phyloP scores from a whole-genome alignment of 805 yeast genomes.

The Saccharomycopsis fodiens region DNA sequence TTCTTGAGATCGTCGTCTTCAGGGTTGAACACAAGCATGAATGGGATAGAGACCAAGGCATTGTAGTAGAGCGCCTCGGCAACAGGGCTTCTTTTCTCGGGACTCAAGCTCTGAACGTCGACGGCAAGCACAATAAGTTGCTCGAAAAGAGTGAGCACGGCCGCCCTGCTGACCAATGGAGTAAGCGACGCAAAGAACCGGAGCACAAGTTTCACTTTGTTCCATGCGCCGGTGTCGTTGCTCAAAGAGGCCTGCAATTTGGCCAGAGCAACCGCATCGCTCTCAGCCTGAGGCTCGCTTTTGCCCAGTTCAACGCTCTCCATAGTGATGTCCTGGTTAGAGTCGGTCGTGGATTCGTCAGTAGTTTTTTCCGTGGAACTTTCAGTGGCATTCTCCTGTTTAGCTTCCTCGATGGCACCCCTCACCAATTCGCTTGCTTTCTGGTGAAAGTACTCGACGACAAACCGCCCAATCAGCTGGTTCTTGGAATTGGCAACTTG shows the following conservation, averaged over 20 bases:
- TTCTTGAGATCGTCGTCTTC: constrained; percentile 26
- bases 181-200: constrained; percentile 63
- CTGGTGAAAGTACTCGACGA: constrained; percentile 61
- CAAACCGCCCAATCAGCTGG: constrained; percentile 57
- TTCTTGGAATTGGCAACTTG: constrained; percentile 58
- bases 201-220: constrained; percentile 58
- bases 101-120: constrained; percentile 38
- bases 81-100: constrained; percentile 41
- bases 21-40: constrained; percentile 40
- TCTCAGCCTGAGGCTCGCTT: constrained; percentile 15
- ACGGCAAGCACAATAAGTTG: constrained; percentile 50
- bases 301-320: no score
- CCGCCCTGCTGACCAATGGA: constrained; percentile 48
- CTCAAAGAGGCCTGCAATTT: constrained; percentile 27
- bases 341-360: constrained; percentile 14
- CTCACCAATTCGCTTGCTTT: constrained; percentile 52
- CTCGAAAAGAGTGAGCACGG: constrained; percentile 28
- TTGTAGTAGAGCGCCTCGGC: constrained; percentile 65
- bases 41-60: constrained; percentile 59
- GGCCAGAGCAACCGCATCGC: constrained; percentile 20
- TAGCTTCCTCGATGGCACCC: no score
- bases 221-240: constrained; percentile 52
- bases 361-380: no score
- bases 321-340: neutral
- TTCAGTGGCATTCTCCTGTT: constrained; percentile 13